Evolutionary conservation across 2,329 filamentous ascomycete species (phyloP), one percentile per base, ranked within the genome.

Genomic region (Scopulariopsis brevicaulis): DNA sequence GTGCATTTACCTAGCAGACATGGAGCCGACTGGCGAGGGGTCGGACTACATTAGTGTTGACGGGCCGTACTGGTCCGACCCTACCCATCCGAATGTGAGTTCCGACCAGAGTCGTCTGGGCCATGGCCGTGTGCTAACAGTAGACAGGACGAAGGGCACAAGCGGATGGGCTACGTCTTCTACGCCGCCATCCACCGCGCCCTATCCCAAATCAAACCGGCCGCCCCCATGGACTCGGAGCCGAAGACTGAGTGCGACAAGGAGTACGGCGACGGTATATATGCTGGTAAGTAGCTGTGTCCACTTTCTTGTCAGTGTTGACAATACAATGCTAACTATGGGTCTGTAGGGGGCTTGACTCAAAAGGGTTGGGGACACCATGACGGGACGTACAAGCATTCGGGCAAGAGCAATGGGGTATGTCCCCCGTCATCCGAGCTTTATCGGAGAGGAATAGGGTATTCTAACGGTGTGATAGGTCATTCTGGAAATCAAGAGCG

Each of bases 81-180:
- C 63, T 15, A 74, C 68, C 1, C 74, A 75, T 56, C 74, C 73
- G 1, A 64, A 67, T 25, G 40, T 46, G 40, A 46, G 40, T 46
- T 3, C 18, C n/a, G 6, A n/a, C 37, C 18, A n/a, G 40, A n/a
- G 40, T n/a, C 15, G 40, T 15, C 69, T 73, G 34, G 14, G 18
- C 15, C 6, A n/a, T 32, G n/a, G 7, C 14, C 14, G 40, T n/a
- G 15, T n/a, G n/a, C 40, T 46, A 6, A 40, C 15, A n/a, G 15
- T 14, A 8, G 15, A 18, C 40, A 46, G 40, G 70, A 74, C 37
- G 62, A n/a, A 1, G 74, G 73, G 3, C 75, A 75, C 59, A 60
- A 63, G 51, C 73, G 74, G 65, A 75, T 76, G 72, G 73, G 72
- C 37, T 63, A 64, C 25, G 59, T 72, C 10, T 74, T 71, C 70